Conservation (phyloP, 176 grass and related monocot genomes). For the Aegilops sharonensis region DNA sequence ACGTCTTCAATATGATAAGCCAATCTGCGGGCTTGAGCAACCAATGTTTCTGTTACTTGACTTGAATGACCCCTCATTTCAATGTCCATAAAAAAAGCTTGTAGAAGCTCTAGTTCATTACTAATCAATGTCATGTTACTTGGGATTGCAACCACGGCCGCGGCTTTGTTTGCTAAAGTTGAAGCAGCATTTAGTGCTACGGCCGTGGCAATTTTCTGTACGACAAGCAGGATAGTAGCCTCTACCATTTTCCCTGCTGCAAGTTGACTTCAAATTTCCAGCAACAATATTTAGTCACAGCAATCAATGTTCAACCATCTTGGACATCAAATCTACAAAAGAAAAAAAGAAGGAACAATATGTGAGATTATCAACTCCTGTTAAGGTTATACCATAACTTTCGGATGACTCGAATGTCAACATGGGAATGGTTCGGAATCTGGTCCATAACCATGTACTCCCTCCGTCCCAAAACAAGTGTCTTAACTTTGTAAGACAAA, state of each 20-base stretch:
- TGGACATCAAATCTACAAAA: too few species aligned
- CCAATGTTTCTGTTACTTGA: conserved; percentile 25
- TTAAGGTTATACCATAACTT: too few species aligned
- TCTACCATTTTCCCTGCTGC: conserved; percentile 26
- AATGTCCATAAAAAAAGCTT: conserved; percentile 8
- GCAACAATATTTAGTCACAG: too few species aligned
- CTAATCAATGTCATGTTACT: conserved; percentile 11
- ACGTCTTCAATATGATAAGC: conserved; percentile 26
- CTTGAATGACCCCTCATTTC: neutral
- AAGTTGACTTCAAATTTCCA: too few species aligned
- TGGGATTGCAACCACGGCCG: neutral
- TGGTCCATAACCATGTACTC: too few species aligned
- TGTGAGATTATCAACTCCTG: too few species aligned
- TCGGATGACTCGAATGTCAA: too few species aligned
- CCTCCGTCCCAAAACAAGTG: too few species aligned
- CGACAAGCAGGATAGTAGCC: neutral
- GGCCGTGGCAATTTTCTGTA: neutral
- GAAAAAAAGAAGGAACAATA: too few species aligned
- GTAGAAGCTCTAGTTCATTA: conserved; percentile 32
- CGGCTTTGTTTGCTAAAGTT: conserved; percentile 2
- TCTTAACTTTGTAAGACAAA: too few species aligned
- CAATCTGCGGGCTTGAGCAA: conserved; percentile 8
- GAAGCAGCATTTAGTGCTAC: conserved; percentile 6
- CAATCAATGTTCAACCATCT: too few species aligned
- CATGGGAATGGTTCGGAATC: too few species aligned